These are phyloP conservation scores for Crocinoboletus sp. DNA, from an alignment of 1,284 basidiomycete genomes.

Conservation along the genomic window DNA sequence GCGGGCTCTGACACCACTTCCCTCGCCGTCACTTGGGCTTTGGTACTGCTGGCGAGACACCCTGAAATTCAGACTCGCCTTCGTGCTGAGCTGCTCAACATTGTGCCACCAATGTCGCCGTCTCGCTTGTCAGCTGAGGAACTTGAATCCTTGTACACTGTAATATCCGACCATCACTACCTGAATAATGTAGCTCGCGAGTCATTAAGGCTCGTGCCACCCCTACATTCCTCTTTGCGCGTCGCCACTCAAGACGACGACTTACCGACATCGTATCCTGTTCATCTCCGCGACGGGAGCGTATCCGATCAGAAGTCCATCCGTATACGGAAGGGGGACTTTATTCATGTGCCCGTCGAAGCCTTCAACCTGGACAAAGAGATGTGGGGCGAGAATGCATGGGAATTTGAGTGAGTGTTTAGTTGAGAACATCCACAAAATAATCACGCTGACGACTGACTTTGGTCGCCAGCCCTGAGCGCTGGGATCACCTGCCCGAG, in stretches of 20 bases:
- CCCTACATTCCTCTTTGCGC: slow-evolving; percentile 75
- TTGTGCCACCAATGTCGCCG: slow-evolving; percentile 35
- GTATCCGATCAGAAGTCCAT: slow-evolving; percentile 41
- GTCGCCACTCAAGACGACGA: slow-evolving; percentile 71
- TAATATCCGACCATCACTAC: slow-evolving; percentile 60
- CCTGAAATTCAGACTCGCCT: slow-evolving; percentile 60
- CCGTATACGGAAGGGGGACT: slow-evolving; percentile 58
- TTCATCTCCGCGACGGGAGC: slow-evolving; percentile 52
- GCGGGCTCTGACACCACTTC: slow-evolving; percentile 84
- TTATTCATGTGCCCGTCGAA: slow-evolving; percentile 72
- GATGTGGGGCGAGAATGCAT: slow-evolving; percentile 74
- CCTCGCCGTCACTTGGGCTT: slow-evolving; percentile 72
- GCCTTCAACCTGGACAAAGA: slow-evolving; percentile 70
- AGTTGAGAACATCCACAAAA: neutral
- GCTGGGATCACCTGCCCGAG: slow-evolving; percentile 73
- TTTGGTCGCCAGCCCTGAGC: slow-evolving; percentile 53
- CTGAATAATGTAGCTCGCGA: slow-evolving; percentile 77
- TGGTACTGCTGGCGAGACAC: slow-evolving; percentile 64
- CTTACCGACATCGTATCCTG: slow-evolving; percentile 63
- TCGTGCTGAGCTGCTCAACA: slow-evolving; percentile 52
- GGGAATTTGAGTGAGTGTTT: slow-evolving; percentile 63
- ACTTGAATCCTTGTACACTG: slow-evolving; percentile 50
- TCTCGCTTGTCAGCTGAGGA: slow-evolving; percentile 53
- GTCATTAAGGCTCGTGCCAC: slow-evolving; percentile 68
- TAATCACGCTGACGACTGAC: neutral